Percentiles rank a stretch among this genome's conserved stretches.
Evolutionary conservation across 257 asterid species (phyloP).

Genomic region (Solanum chaucha): DNA sequence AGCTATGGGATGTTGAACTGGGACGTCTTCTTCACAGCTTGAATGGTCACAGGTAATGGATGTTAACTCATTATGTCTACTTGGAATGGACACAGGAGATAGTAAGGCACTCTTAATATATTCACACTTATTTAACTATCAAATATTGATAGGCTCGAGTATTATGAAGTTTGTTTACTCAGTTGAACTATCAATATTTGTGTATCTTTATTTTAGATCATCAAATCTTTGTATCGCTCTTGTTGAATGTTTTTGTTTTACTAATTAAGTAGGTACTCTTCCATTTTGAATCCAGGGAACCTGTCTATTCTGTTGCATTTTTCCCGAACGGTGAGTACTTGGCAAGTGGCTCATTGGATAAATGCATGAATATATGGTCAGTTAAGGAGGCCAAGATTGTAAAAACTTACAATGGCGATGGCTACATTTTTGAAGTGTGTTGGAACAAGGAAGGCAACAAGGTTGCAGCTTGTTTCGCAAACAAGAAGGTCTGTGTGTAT

Average conservation of each 20-base stretch:
- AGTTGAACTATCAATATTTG: neutral
- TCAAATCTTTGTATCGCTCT: neutral
- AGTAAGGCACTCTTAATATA: too few species aligned
- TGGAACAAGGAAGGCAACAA: too few species aligned
- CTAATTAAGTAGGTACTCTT: neutral
- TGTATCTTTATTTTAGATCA: neutral
- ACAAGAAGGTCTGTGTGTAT: conserved; percentile 71
- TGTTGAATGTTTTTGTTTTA: neutral
- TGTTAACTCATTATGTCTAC: too few species aligned
- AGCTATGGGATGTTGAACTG: too few species aligned
- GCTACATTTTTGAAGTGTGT: neutral
- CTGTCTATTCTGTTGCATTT: conserved; percentile 79
- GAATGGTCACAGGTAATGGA: too few species aligned
- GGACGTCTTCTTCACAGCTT: too few species aligned
- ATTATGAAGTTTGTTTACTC: neutral
- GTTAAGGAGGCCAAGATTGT: conserved; percentile 87
- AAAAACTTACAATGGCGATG: conserved; percentile 66
- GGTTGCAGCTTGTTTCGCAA: conserved; percentile 79
- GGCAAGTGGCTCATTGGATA: conserved; percentile 92
- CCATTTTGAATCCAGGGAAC: conserved; percentile 48
- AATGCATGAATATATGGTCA: conserved; percentile 83
- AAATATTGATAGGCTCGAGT: neutral
- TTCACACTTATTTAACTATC: neutral
- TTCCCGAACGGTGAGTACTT: conserved; percentile 78
- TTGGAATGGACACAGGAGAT: too few species aligned